Evolutionary conservation across 176 grass and related monocot species (phyloP).

Genomic region (bread wheat (Triticum aestivum)): DNA sequence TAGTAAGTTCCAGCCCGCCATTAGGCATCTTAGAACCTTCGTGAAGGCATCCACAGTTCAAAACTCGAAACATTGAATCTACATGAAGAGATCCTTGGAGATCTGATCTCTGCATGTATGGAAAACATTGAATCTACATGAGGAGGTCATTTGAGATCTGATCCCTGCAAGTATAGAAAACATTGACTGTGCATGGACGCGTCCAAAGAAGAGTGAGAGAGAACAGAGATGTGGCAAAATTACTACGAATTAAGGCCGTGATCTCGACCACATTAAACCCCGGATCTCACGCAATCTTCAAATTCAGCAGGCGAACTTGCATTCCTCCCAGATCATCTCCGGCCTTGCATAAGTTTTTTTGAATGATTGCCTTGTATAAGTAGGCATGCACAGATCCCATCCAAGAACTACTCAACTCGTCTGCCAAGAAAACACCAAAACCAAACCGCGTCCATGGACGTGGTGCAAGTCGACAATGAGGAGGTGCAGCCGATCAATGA

Average conservation of each 20-base stretch:
- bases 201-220: background rate
- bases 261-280: constrained; percentile 34
- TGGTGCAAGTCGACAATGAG: background rate
- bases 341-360: constrained; percentile 27
- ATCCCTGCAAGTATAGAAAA: constrained; percentile 6
- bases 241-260: constrained; percentile 15
- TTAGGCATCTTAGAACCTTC: background rate
- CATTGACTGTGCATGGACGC: background rate
- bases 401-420: constrained; percentile 5
- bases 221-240: background rate
- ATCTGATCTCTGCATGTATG: background rate
- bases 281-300: constrained; percentile 27
- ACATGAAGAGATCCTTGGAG: constrained; percentile 34
- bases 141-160: background rate
- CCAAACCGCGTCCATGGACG: background rate
- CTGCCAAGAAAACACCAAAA: constrained; percentile 5
- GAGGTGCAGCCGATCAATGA: background rate
- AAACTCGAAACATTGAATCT: background rate
- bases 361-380: constrained; percentile 31
- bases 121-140: constrained; percentile 19
- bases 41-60: background rate
- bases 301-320: constrained; percentile 28
- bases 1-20: no score
- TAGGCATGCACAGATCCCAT: background rate
- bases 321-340: constrained; percentile 14